phyloP scores from a whole-genome alignment of 2,329 filamentous ascomycete genomes.

The Trichoderma sp. region DNA sequence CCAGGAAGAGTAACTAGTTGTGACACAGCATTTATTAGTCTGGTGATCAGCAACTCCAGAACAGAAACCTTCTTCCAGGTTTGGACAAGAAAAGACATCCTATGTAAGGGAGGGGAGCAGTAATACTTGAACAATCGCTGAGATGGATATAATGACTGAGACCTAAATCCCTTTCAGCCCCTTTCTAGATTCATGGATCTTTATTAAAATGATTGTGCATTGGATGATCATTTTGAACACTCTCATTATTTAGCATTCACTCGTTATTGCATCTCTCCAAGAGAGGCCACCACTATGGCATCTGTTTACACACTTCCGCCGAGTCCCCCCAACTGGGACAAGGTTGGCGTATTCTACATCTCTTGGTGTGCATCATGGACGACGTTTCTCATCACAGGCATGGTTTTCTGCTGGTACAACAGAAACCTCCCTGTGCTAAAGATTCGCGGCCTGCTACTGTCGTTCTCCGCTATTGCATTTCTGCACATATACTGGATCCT shows the following conservation, averaged over 20 bases:
- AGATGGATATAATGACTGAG: neutral
- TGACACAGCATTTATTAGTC: slow-evolving; percentile 11
- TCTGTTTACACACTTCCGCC: slow-evolving; percentile 33
- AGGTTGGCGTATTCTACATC: slow-evolving; percentile 32
- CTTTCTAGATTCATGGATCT: neutral
- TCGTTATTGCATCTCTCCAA: neutral
- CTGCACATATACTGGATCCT: slow-evolving; percentile 40
- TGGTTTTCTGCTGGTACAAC: slow-evolving; percentile 35
- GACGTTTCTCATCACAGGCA: slow-evolving; percentile 32
- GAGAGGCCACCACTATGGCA: slow-evolving; percentile 16
- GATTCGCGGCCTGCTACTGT: slow-evolving; percentile 37
- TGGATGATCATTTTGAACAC: neutral
- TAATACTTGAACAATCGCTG: neutral
- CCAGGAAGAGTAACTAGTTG: neutral
- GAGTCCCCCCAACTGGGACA: slow-evolving; percentile 28
- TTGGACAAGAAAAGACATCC: neutral
- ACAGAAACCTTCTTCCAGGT: neutral
- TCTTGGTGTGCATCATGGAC: slow-evolving; percentile 30
- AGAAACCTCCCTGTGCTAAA: slow-evolving; percentile 37
- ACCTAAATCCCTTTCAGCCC: neutral
- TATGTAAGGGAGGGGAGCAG: neutral
- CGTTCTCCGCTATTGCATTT: slow-evolving; percentile 36
- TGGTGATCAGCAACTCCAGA: neutral
- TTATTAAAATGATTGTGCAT: neutral
- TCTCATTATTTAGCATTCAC: neutral